These are phyloP conservation scores for Crithidia brevicula DNA, from an alignment of 208 protist genomes.

Conservation along the genomic window DNA sequence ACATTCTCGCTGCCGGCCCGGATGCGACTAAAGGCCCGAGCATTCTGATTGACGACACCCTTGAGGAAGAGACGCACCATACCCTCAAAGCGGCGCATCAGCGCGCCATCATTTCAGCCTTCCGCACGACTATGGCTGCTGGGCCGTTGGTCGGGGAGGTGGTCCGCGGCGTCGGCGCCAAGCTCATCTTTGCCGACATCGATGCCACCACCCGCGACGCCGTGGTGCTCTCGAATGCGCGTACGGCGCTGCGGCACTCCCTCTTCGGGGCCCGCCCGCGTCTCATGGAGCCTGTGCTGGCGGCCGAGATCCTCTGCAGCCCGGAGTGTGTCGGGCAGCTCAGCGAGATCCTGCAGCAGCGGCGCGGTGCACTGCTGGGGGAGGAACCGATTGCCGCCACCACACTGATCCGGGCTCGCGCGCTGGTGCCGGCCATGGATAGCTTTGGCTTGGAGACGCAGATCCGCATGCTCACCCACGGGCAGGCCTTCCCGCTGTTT, in stretches of 20 bases:
- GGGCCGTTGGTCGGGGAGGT: slow-evolving; percentile 98
- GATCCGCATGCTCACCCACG: slow-evolving; percentile 96
- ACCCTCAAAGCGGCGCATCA: slow-evolving; percentile 80
- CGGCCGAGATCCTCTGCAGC: slow-evolving; percentile 94
- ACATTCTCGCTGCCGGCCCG: slow-evolving; percentile 95
- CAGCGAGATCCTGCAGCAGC: slow-evolving; percentile 85
- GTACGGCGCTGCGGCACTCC: slow-evolving; percentile 93
- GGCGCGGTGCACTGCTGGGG: slow-evolving; percentile 92
- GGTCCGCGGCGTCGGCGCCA: slow-evolving; percentile 61
- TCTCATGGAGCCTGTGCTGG: slow-evolving; percentile 98
- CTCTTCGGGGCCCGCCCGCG: slow-evolving; percentile 96
- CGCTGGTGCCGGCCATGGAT: slow-evolving; percentile 97
- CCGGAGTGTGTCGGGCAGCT: slow-evolving; percentile 86
- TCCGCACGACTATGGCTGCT: slow-evolving; percentile 70
- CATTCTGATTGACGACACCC: slow-evolving; percentile 97
- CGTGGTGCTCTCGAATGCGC: slow-evolving; percentile 83
- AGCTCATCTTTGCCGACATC: slow-evolving; percentile 66
- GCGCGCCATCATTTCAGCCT: slow-evolving; percentile 93
- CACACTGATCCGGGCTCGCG: slow-evolving; percentile 94
- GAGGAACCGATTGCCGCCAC: slow-evolving; percentile 97
- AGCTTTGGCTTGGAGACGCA: slow-evolving; percentile 99
- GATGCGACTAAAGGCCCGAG: slow-evolving; percentile 92
- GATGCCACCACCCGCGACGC: slow-evolving; percentile 38
- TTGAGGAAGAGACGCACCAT: slow-evolving; percentile 65
- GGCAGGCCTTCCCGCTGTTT: slow-evolving; percentile 94